phyloP scores from a whole-genome alignment of 805 yeast genomes.

The Blastobotrys chiropterorum region DNA sequence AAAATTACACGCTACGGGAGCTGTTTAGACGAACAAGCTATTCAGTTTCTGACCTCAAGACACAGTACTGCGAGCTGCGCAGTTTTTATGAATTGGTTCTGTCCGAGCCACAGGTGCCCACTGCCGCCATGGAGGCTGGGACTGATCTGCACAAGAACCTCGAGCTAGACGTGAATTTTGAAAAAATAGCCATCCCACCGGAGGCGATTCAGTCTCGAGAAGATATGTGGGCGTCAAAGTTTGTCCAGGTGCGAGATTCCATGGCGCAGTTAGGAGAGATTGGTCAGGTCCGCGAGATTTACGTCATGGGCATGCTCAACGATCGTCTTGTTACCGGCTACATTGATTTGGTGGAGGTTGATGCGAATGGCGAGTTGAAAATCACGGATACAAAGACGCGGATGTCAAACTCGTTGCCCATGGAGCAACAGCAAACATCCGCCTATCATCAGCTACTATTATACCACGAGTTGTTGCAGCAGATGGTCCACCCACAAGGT shows the following conservation, averaged over 20 bases:
- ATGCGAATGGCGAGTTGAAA: constrained; percentile 7
- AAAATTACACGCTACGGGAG: neutral
- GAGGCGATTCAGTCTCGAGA: constrained; percentile 3
- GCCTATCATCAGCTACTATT: constrained; percentile 31
- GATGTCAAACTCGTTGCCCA: constrained; percentile 11
- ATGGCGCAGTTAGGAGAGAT: constrained; percentile 4
- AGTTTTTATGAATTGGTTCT: constrained; percentile 14
- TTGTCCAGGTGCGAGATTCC: constrained; percentile 12
- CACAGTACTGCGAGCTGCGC: constrained; percentile 23
- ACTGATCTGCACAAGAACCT: constrained; percentile 17
- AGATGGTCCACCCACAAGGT: constrained; percentile 11
- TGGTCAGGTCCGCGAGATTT: constrained; percentile 24
- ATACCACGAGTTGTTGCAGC: constrained; percentile 22
- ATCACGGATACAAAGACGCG: constrained; percentile 29
- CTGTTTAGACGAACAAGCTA: neutral
- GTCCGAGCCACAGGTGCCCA: constrained; percentile 4
- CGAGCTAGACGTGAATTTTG: constrained; percentile 10
- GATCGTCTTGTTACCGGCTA: constrained; percentile 23
- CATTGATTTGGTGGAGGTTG: constrained; percentile 21
- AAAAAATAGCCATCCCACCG: constrained; percentile 2
- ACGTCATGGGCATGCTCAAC: constrained; percentile 23
- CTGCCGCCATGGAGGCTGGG: constrained; percentile 19
- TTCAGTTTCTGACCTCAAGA: constrained; percentile 21
- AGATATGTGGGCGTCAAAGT: constrained; percentile 19
- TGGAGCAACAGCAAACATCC: constrained; percentile 17